Percentiles rank a stretch among this genome's conserved stretches.
These are phyloP conservation scores for Sphagnum contortum DNA, from an alignment of 225 moss, liverwort and hornwort species.

Conservation along the genomic window DNA sequence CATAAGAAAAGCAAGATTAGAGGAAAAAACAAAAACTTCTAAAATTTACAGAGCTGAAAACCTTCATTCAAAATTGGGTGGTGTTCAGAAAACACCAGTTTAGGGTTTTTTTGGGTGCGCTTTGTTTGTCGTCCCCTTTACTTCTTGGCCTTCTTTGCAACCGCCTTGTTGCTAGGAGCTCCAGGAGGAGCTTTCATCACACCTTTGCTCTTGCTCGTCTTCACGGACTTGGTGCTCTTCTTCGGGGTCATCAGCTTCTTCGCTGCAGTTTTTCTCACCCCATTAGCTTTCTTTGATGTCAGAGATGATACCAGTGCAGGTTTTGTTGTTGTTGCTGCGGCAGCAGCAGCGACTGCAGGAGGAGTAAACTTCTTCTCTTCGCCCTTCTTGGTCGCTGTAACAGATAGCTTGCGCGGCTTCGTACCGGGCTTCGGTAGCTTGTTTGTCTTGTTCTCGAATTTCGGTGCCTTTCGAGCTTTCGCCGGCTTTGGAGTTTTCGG, in stretches of 20 bases:
- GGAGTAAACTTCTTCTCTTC: constrained; percentile 12
- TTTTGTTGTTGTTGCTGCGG: constrained; percentile 19
- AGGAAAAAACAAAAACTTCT: no score
- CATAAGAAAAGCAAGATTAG: no score
- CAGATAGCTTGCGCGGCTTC: constrained; percentile 24
- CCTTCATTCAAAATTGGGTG: no score
- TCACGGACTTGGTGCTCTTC: constrained; percentile 37
- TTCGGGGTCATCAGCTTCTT: constrained; percentile 50
- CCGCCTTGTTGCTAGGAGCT: constrained; percentile 30
- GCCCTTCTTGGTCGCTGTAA: constrained; percentile 22
- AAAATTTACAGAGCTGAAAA: no score
- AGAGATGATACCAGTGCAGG: constrained; percentile 11
- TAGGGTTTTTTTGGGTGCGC: no score
- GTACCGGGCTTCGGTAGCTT: constrained; percentile 16
- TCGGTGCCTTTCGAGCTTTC: constrained; percentile 20
- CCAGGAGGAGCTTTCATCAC: constrained; percentile 1
- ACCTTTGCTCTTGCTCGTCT: constrained; percentile 31
- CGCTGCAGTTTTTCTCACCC: constrained; percentile 24
- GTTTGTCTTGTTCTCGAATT: constrained; percentile 14
- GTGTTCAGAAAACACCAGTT: no score
- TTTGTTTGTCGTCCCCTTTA: constrained; percentile 13
- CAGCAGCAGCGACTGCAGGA: constrained; percentile 24
- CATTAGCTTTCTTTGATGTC: not conserved
- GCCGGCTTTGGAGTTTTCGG: constrained; percentile 12
- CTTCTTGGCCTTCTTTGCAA: constrained; percentile 54